Percentiles rank a stretch among this genome's conserved stretches.
These are phyloP conservation scores for Neopestalotiopsis sp. DNA, from an alignment of 2,329 filamentous ascomycete species.

Conservation along the genomic window DNA sequence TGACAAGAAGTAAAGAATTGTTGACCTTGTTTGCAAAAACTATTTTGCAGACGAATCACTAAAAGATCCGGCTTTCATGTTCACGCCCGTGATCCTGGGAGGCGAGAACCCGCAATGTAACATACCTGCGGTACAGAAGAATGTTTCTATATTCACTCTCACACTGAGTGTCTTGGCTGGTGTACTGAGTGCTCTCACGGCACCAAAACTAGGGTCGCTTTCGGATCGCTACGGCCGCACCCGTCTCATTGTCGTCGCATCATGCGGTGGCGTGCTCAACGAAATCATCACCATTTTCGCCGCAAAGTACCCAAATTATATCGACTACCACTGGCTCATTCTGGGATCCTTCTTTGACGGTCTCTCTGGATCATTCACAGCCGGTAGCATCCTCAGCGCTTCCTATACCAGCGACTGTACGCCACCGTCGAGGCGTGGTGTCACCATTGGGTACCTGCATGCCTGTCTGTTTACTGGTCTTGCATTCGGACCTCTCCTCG, in stretches of 20 bases:
- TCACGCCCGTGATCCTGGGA: slow-evolving; percentile 70
- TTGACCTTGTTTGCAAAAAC: slow-evolving; percentile 81
- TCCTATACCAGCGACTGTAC: slow-evolving; percentile 93
- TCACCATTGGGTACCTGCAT: slow-evolving; percentile 89
- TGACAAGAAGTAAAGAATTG: slow-evolving; percentile 55
- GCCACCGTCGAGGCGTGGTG: slow-evolving; percentile 76
- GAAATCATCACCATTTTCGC: slow-evolving; percentile 82
- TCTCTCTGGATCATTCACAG: slow-evolving; percentile 85
- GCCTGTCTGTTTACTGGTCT: slow-evolving; percentile 89
- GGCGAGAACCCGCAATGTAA: slow-evolving; percentile 80
- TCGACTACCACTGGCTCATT: slow-evolving; percentile 81
- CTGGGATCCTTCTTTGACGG: slow-evolving; percentile 82
- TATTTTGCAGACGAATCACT: slow-evolving; percentile 75
- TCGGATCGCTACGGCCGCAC: slow-evolving; percentile 89
- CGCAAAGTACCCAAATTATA: slow-evolving; percentile 72
- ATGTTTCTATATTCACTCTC: slow-evolving; percentile 79
- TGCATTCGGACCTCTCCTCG: slow-evolving; percentile 82
- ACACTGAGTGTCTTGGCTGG: slow-evolving; percentile 78
- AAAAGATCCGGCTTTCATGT: slow-evolving; percentile 62
- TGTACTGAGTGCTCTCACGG: slow-evolving; percentile 77
- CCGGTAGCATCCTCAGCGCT: slow-evolving; percentile 76
- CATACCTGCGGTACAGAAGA: slow-evolving; percentile 77
- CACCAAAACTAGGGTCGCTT: slow-evolving; percentile 81
- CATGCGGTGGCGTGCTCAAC: slow-evolving; percentile 73
- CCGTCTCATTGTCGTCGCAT: slow-evolving; percentile 73